Conservation (phyloP, 192 early-diverging fungal genomes). For the Dimargaris xerosporica region DNA sequence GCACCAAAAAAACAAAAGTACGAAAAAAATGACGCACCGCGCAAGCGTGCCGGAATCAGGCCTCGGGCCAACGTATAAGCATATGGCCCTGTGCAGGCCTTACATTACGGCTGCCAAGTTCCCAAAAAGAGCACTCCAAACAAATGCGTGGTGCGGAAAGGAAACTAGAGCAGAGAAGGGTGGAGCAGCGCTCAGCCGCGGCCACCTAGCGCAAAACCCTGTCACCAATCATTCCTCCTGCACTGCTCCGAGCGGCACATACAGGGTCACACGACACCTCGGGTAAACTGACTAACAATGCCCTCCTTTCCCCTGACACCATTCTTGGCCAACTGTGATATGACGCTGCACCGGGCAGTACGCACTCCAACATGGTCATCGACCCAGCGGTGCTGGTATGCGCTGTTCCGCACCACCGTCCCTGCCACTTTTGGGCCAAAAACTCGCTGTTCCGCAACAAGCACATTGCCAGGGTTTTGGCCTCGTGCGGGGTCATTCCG, state of each 20-base stretch:
- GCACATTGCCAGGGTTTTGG: slow-evolving; percentile 15
- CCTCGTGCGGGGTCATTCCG: slow-evolving; percentile 27
- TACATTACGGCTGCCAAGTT: background rate
- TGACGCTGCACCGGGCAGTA: no score
- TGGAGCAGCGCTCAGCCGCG: background rate
- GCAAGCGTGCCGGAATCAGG: background rate
- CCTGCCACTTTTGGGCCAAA: slow-evolving; percentile 36
- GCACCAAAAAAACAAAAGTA: background rate
- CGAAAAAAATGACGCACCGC: background rate
- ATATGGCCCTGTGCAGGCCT: background rate
- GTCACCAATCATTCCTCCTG: background rate
- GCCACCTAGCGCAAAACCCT: background rate
- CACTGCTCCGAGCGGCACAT: background rate
- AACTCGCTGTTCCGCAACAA: slow-evolving; percentile 28
- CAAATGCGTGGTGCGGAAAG: background rate
- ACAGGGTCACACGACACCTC: background rate
- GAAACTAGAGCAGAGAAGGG: background rate
- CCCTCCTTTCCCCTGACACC: background rate
- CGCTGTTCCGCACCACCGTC: slow-evolving; percentile 24
- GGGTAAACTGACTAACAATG: background rate
- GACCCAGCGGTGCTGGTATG: slow-evolving; percentile 27
- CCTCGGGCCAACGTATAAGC: background rate
- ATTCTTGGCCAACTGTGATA: background rate
- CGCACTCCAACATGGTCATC: slow-evolving; percentile 36
- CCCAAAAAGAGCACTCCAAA: background rate